Evolutionary conservation across 2,329 filamentous ascomycete species (phyloP), one percentile per base, ranked within the genome.

Genomic region (Ilyonectria destructans): DNA sequence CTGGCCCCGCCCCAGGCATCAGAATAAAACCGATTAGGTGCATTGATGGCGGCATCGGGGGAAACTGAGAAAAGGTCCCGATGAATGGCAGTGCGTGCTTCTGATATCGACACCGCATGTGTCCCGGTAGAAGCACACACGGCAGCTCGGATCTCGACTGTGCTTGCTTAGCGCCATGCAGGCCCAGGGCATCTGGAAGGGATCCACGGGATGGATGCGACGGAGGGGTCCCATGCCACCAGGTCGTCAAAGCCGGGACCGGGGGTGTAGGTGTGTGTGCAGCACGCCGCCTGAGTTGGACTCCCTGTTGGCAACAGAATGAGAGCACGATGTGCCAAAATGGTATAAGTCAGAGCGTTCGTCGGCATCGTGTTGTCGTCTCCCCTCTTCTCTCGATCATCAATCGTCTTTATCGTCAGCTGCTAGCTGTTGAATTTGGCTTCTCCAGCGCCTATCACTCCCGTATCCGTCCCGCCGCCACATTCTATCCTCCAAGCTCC

Each of bases 381-480:
- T 54, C 66, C 58, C 21, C 23, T 37, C 29, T 43, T 29, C 61
- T 46, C 43, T 51, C 37, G 19, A 33, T 46, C 62, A 64, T 70
- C 62, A 55, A 63, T 63, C 58, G 54, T 21, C 31, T 49, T 23
- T 10, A n/a, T 26, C 52, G 52, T 23, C 33, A 62, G 26, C 45
- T 31, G n/a, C 31, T 57, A 29, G 35, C 51, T 12, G 65, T 65
- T 61, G 48, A 56, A 49, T 52, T 68, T 37, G 46, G 43, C 37
- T 57, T 49, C 61, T 43, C 49, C 29, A 40, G 46, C 58, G 67
- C 58, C 29, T 56, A 72, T 74, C 70, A 58, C 62, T 71, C 69
- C 71, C 64, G 49, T 56, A 73, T 69, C 60, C 52, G 64, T 69
- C 45, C 61, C 56, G 33, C 17, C 43, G 51, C 63, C 58, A 61